A percentile compares a stretch with the other conserved stretches of the same genome.
These are phyloP conservation scores for Sistotremastrum suecicum DNA, from an alignment of 768 basidiomycete genomes.

Conservation along the genomic window DNA sequence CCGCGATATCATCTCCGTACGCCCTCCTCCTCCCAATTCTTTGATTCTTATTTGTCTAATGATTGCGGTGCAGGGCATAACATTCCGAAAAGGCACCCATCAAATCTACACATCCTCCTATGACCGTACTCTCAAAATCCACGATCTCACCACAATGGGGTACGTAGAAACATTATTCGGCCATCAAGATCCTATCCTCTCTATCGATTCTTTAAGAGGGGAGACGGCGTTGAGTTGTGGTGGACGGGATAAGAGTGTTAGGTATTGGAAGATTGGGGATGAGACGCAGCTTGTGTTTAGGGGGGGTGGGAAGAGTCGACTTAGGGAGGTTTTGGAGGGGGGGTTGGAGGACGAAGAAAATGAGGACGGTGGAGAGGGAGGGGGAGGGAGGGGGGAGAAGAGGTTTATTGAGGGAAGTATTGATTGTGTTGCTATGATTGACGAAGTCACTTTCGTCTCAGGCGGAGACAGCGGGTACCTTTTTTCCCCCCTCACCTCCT, in stretches of 20 bases:
- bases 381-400: conserved; percentile 24
- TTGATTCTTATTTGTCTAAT: conserved; percentile 20
- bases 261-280: conserved; percentile 95
- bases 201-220: conserved; percentile 65
- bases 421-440: conserved; percentile 88
- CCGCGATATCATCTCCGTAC: conserved; percentile 52
- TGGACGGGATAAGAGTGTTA: conserved; percentile 77
- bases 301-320: conserved; percentile 77
- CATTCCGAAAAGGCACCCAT: conserved; percentile 66
- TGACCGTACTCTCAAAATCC: conserved; percentile 84
- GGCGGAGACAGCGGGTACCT: conserved; percentile 90
- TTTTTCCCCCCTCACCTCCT: conserved; percentile 1
- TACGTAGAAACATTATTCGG: conserved; percentile 96
- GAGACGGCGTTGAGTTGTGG: conserved; percentile 83
- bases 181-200: conserved; percentile 79
- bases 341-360: conserved; percentile 40
- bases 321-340: conserved; percentile 72
- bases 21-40: conserved; percentile 29
- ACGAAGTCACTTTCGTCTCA: conserved; percentile 83
- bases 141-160: conserved; percentile 70
- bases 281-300: conserved; percentile 93
- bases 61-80: conserved; percentile 27
- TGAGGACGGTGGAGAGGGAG: conserved; percentile 20
- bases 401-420: conserved; percentile 80
- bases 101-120: conserved; percentile 66